phyloP scores from a whole-genome alignment of 2,329 filamentous ascomycete genomes.

The Colletotrichum theobromicola region DNA sequence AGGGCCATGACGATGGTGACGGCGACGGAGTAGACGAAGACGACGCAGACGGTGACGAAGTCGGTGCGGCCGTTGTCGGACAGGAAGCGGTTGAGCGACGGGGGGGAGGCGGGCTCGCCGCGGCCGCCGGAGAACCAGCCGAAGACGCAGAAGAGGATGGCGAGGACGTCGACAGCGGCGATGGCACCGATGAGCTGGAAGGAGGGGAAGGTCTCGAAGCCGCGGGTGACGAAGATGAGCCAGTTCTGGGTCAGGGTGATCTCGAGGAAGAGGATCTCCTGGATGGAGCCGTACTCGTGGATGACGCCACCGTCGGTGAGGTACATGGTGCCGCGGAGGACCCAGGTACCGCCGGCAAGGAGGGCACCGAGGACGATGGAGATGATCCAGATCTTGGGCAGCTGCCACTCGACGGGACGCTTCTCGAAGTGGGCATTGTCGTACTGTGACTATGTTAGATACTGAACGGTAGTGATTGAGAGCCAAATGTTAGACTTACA shows the following conservation, averaged over 20 bases:
- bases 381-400: slow-evolving; percentile 84
- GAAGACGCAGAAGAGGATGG: slow-evolving; percentile 77
- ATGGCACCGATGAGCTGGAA: slow-evolving; percentile 78
- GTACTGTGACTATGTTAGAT: slow-evolving; percentile 45
- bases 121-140: slow-evolving; percentile 69
- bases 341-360: slow-evolving; percentile 74
- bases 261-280: slow-evolving; percentile 77
- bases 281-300: slow-evolving; percentile 75
- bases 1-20: slow-evolving; percentile 70
- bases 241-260: slow-evolving; percentile 78
- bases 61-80: slow-evolving; percentile 46
- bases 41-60: slow-evolving; percentile 66
- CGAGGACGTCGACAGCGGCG: slow-evolving; percentile 72
- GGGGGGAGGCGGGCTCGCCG: slow-evolving; percentile 37
- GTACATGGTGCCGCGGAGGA: slow-evolving; percentile 74
- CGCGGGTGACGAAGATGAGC: slow-evolving; percentile 80
- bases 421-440: slow-evolving; percentile 79
- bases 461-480: accelerated
- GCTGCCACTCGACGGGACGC: slow-evolving; percentile 79
- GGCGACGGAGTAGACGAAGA: slow-evolving; percentile 71
- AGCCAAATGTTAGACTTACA: background rate
- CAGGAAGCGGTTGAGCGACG: slow-evolving; percentile 34
- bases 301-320: slow-evolving; percentile 74
- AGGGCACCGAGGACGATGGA: slow-evolving; percentile 71
- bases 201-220: slow-evolving; percentile 74